These are phyloP conservation scores for Beverwykella pulmonaria DNA, from an alignment of 495 filamentous ascomycete genomes.

Conservation along the genomic window DNA sequence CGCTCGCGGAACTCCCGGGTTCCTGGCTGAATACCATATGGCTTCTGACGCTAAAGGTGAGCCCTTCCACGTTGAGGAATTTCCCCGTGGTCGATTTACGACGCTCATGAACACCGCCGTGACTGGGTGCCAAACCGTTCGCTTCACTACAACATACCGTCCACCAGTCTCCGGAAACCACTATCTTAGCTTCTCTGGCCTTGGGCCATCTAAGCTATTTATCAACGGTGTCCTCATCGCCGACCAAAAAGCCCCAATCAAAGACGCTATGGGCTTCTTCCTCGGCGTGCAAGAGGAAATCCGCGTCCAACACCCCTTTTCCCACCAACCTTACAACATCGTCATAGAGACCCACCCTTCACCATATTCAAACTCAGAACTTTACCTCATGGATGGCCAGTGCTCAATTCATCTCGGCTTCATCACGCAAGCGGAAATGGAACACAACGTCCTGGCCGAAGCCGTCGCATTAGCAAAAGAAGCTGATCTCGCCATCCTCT, in stretches of 20 bases:
- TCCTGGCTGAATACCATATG: constrained; percentile 5
- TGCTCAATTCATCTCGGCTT: constrained; percentile 53
- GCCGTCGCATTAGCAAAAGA: constrained; percentile 64
- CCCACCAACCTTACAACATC: neutral
- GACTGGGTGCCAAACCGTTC: neutral
- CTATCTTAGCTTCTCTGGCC: constrained; percentile 74
- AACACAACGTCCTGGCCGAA: constrained; percentile 39
- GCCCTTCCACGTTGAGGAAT: constrained; percentile 7
- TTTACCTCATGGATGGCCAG: constrained; percentile 55
- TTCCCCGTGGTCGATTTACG: neutral
- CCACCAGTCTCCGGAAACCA: constrained; percentile 68
- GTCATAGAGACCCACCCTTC: constrained; percentile 10
- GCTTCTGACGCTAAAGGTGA: neutral
- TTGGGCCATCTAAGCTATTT: constrained; percentile 71
- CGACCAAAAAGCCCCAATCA: constrained; percentile 59
- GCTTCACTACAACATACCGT: constrained; percentile 61
- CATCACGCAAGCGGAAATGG: constrained; percentile 59
- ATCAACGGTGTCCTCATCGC: constrained; percentile 70
- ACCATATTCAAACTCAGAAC: constrained; percentile 50
- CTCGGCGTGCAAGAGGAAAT: constrained; percentile 65
- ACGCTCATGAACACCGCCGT: constrained; percentile 6
- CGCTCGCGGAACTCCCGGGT: constrained; percentile 18
- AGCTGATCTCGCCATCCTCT: constrained; percentile 72
- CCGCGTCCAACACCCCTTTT: constrained; percentile 3
- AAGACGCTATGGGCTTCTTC: constrained; percentile 62